Conservation (phyloP, 257 asterid genomes). For the Salvia miltiorrhiza region DNA sequence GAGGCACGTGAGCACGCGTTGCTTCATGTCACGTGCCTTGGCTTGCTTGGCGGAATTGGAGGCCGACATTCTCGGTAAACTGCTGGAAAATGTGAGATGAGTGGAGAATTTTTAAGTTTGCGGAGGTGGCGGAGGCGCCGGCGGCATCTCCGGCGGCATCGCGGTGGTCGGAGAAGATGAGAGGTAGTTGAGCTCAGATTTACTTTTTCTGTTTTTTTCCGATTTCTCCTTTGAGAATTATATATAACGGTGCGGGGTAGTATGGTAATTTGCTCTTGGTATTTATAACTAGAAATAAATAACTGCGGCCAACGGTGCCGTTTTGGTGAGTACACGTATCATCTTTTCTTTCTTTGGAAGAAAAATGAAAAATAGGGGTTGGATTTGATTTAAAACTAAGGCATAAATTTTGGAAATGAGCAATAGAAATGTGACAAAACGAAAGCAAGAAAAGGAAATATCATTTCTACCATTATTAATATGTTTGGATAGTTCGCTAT, state of each 20-base stretch:
- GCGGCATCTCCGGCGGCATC: slow-evolving; percentile 51
- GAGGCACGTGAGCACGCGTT: slow-evolving; percentile 75
- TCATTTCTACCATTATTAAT: too few relatives aligned
- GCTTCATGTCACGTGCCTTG: slow-evolving; percentile 76
- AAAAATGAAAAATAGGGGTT: background rate
- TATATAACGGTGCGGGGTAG: slow-evolving; percentile 30
- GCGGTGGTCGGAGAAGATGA: slow-evolving; percentile 28
- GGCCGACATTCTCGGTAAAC: slow-evolving; percentile 37
- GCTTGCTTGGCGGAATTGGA: slow-evolving; percentile 40
- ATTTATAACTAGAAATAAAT: background rate
- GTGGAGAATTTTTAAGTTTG: background rate
- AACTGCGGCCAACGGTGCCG: background rate
- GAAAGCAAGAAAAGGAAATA: too few relatives aligned
- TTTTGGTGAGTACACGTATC: slow-evolving; percentile 5
- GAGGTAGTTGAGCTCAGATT: slow-evolving; percentile 19
- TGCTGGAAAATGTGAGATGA: background rate
- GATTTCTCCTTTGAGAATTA: slow-evolving; percentile 21
- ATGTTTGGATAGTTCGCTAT: too few relatives aligned
- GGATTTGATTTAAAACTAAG: too few relatives aligned
- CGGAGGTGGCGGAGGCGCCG: slow-evolving; percentile 55
- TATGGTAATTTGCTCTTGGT: slow-evolving; percentile 12
- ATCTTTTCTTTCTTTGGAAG: background rate
- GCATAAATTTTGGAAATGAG: too few relatives aligned
- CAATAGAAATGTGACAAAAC: too few relatives aligned
- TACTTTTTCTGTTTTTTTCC: slow-evolving; percentile 3